Evolutionary conservation across 306 rosid species (phyloP), one percentile per base, ranked within the genome.

Genomic region (Coriaria nepalensis): DNA sequence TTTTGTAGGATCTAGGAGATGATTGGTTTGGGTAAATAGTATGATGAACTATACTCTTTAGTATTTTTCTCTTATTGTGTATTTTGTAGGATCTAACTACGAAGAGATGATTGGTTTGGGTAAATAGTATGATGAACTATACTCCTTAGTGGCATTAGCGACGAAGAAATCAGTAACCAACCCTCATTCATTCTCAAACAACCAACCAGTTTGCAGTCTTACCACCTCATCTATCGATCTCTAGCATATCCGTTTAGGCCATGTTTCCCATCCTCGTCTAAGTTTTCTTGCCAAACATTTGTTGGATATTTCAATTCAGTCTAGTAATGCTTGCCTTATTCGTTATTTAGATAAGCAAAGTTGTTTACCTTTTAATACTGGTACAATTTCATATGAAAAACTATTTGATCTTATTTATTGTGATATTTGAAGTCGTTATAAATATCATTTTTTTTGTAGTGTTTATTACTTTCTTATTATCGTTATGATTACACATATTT

Each of bases 11-110:
- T 29, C 6, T 53, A 14, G 13, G 0, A 5, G n/a, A 7, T 5
- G 47, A 52, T 52, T 39, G 20, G 57, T 15, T 52, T 52, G 37
- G 57, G 35, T 52, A 52, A 37, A 7, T 7, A 37, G 40, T 7
- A 7, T 37, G 6, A 37, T 37, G 40, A 7, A 37, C 40, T 37
- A 42, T 42, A 32, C 11, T 53, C 10, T 13, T 41, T 32, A n/a
- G 11, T 9, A 0, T 54, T 41, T 2, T 39, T 52, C 11, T 15
- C 47, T 40, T 15, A 0, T 9, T 53, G 20, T 39, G 20, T 52
- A 0, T 52, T 4, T 10, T 37, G n/a, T 2, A 53, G 13, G 5
- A 53, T 29, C 6, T 53, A n/a, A n/a, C n/a, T n/a, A n/a, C n/a
- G n/a, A 14, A 8, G 0, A 5, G n/a, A 7, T 5, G 47, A 52